A percentile compares a stretch with the other conserved stretches of the same genome.
phyloP scores from a whole-genome alignment of 441 rosid species.

The Gossypium davidsonii region DNA sequence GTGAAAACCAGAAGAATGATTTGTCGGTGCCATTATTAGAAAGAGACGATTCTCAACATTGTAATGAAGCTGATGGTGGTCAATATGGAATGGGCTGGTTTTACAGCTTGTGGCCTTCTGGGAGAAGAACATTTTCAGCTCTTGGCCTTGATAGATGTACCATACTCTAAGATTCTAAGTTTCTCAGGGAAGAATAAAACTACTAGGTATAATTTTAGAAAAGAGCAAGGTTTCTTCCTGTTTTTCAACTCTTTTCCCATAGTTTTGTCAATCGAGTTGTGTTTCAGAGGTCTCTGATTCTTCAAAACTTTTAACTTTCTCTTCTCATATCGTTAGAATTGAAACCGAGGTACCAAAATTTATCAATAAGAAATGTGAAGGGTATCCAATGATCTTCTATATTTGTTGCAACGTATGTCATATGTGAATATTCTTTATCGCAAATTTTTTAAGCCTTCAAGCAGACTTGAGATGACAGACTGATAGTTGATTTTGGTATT shows the following conservation, averaged over 20 bases:
- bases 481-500: neutral
- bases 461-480: neutral
- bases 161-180: constrained; percentile 26
- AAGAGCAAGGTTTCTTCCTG: neutral
- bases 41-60: constrained; percentile 21
- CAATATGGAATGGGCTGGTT: constrained; percentile 34
- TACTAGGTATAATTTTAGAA: neutral
- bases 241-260: neutral
- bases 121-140: constrained; percentile 34
- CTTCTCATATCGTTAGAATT: neutral
- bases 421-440: neutral
- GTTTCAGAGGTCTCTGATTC: neutral
- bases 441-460: neutral
- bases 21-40: constrained; percentile 5
- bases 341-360: neutral
- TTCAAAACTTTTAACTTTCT: neutral
- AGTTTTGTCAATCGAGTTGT: neutral
- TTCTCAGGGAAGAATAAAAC: neutral
- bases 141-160: constrained; percentile 44
- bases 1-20: constrained; percentile 8
- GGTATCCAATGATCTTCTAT: neutral
- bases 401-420: neutral
- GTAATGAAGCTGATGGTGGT: constrained; percentile 24
- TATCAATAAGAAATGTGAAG: neutral
- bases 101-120: constrained; percentile 46